These are phyloP conservation scores for Hyphopichia fennica DNA, from an alignment of 1,139 yeast species.

Conservation along the genomic window DNA sequence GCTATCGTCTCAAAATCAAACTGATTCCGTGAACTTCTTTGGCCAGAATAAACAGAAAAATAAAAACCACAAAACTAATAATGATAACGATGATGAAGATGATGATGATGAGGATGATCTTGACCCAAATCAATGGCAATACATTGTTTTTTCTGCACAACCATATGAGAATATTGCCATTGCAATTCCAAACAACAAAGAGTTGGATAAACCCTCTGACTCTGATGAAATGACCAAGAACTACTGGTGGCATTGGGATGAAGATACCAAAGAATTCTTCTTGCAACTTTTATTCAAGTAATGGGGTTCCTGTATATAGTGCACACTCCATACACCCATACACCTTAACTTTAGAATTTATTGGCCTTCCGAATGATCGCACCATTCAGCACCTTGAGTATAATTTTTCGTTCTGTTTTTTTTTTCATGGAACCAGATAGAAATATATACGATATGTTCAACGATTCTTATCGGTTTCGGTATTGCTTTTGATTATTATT, in stretches of 20 bases:
- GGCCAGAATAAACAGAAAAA: slow-evolving; percentile 13
- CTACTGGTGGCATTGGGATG: slow-evolving; percentile 73
- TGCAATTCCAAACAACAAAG: slow-evolving; percentile 61
- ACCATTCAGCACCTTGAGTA: too few relatives aligned
- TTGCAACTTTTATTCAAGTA: slow-evolving; percentile 56
- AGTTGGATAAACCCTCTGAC: slow-evolving; percentile 46
- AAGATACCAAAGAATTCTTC: slow-evolving; percentile 65
- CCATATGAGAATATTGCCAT: slow-evolving; percentile 80
- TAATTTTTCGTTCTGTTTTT: background rate
- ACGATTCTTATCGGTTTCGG: too few relatives aligned
- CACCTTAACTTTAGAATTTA: too few relatives aligned
- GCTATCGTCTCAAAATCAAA: slow-evolving; percentile 48
- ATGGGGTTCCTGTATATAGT: background rate
- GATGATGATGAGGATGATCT: slow-evolving; percentile 22
- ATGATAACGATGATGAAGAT: slow-evolving; percentile 8
- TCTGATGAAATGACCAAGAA: slow-evolving; percentile 34
- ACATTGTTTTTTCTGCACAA: slow-evolving; percentile 74
- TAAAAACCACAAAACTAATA: slow-evolving; percentile 10
- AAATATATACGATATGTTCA: too few relatives aligned
- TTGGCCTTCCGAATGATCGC: too few relatives aligned
- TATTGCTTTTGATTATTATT: too few relatives aligned
- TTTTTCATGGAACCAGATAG: background rate
- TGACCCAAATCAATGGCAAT: slow-evolving; percentile 49
- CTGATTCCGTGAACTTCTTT: slow-evolving; percentile 22
- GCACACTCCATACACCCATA: background rate